phyloP scores from a whole-genome alignment of 2,329 filamentous ascomycete genomes.

The Xylaria sp. region DNA sequence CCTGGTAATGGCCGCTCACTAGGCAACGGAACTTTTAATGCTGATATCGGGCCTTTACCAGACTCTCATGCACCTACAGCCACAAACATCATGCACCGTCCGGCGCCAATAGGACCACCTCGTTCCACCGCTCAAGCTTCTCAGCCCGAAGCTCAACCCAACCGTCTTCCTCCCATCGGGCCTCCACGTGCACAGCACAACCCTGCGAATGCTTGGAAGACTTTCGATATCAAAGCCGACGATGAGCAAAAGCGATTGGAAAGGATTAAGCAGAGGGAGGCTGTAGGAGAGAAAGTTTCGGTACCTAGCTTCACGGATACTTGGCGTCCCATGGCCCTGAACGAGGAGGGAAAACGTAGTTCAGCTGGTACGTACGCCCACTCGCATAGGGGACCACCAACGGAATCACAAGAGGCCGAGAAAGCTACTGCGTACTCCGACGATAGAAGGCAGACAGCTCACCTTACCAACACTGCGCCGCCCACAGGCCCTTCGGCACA shows the following conservation, averaged over 20 bases:
- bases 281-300: slow-evolving; percentile 57
- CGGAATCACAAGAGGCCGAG: slow-evolving; percentile 29
- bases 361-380: slow-evolving; percentile 43
- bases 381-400: slow-evolving; percentile 32
- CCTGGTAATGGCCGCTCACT: slow-evolving; percentile 76
- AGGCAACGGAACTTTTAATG: slow-evolving; percentile 80
- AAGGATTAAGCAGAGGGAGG: slow-evolving; percentile 55
- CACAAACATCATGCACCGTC: slow-evolving; percentile 51
- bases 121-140: slow-evolving; percentile 39
- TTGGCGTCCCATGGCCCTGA: slow-evolving; percentile 59
- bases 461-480: slow-evolving; percentile 24
- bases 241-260: slow-evolving; percentile 55
- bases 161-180: slow-evolving; percentile 47
- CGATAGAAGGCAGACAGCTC: slow-evolving; percentile 35
- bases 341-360: slow-evolving; percentile 51
- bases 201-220: slow-evolving; percentile 40
- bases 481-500: slow-evolving; percentile 49
- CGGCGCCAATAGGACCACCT: slow-evolving; percentile 58
- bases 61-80: slow-evolving; percentile 53
- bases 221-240: slow-evolving; percentile 52
- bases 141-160: slow-evolving; percentile 38
- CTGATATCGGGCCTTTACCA: slow-evolving; percentile 64
- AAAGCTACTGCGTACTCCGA: slow-evolving; percentile 35
- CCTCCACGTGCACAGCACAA: slow-evolving; percentile 42
- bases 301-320: slow-evolving; percentile 62